These are phyloP conservation scores for Coemansia sp. DNA, from an alignment of 192 early-diverging fungal species.

Conservation along the genomic window DNA sequence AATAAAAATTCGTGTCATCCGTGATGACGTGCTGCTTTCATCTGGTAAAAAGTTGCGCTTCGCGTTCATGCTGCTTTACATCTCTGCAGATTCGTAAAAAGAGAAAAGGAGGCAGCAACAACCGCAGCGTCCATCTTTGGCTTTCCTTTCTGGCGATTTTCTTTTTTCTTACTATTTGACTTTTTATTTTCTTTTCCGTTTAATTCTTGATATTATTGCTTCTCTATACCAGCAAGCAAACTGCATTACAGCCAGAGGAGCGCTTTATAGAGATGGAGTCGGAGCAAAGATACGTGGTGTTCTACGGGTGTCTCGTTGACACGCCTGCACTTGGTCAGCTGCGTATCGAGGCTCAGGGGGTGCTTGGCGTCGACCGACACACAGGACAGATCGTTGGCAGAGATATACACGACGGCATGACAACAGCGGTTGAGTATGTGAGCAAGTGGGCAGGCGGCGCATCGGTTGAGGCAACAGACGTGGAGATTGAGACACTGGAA, in stretches of 20 bases:
- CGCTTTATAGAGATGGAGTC: neutral
- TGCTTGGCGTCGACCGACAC: slow-evolving; percentile 63
- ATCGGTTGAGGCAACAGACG: neutral
- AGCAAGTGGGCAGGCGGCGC: slow-evolving; percentile 22
- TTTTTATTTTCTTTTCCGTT: too few species aligned
- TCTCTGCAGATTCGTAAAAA: too few species aligned
- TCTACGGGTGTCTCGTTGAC: slow-evolving; percentile 68
- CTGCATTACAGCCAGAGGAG: neutral
- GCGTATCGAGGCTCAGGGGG: slow-evolving; percentile 64
- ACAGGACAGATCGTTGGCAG: slow-evolving; percentile 67
- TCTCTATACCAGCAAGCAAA: neutral
- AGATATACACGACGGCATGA: slow-evolving; percentile 28
- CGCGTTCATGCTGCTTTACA: too few species aligned
- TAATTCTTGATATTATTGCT: too few species aligned
- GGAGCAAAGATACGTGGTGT: slow-evolving; percentile 36
- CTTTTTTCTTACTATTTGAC: too few species aligned
- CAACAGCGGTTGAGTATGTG: slow-evolving; percentile 20
- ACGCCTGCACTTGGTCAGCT: slow-evolving; percentile 64
- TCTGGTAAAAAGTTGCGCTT: too few species aligned
- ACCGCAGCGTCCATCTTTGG: too few species aligned
- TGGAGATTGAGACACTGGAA: slow-evolving; percentile 35
- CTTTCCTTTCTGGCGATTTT: too few species aligned
- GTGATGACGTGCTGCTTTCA: too few species aligned
- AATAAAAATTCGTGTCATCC: too few species aligned
- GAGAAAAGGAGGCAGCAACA: too few species aligned